A percentile compares a stretch with the other conserved stretches of the same genome.
Conservation (phyloP, 2,329 filamentous ascomycete genomes). For the Blastomyces emzantsi region DNA sequence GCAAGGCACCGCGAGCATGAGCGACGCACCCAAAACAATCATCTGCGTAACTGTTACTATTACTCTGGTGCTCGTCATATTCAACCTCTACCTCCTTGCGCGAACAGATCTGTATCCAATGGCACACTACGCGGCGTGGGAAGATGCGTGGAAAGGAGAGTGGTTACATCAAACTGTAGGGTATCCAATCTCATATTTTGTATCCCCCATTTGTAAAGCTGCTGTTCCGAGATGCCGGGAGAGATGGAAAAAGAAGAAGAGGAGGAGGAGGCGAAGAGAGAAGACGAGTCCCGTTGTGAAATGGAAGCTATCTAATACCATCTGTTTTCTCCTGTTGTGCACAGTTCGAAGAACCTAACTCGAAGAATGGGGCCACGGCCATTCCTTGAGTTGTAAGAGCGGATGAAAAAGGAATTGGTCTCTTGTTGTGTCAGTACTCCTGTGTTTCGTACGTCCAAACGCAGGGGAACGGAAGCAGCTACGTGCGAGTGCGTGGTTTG, state of each 20-base stretch:
- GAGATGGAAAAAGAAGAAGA: background rate
- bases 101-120: conserved; percentile 10
- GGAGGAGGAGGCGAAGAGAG: too few relatives aligned
- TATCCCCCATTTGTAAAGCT: background rate
- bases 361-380: background rate
- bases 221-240: background rate
- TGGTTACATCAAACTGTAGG: conserved; percentile 20
- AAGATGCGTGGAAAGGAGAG: background rate
- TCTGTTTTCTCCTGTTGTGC: background rate
- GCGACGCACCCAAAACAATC: background rate
- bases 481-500: background rate
- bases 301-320: background rate
- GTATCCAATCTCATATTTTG: background rate
- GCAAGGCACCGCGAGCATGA: background rate
- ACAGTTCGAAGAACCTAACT: background rate
- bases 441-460: background rate
- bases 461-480: background rate
- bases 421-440: background rate
- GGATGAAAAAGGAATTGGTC: background rate
- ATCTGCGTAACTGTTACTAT: background rate
- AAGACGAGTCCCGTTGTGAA: background rate
- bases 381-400: background rate
- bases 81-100: conserved; percentile 11
- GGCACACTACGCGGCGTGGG: background rate
- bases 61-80: conserved; percentile 5